Evolutionary conservation across 73 alveolate species (phyloP).

Genomic region (Effrenium voratum): DNA sequence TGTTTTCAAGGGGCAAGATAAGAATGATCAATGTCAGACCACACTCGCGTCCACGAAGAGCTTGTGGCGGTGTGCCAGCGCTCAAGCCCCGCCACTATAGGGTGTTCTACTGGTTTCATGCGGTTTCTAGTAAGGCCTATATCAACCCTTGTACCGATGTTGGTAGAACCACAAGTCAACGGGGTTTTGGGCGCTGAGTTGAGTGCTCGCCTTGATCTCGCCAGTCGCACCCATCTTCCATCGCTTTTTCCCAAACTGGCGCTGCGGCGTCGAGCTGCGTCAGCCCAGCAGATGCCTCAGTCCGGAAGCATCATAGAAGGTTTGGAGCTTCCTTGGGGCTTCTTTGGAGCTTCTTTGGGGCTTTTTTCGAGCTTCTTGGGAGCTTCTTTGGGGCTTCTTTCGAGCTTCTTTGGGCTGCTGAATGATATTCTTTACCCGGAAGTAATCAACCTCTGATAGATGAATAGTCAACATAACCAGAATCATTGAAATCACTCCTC

Average conservation of each 20-base stretch:
- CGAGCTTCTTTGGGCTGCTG: not conserved
- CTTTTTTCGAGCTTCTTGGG: slow-evolving; percentile 1
- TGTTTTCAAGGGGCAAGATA: too few species aligned
- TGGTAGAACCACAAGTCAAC: not conserved
- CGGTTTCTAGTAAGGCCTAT: too few species aligned
- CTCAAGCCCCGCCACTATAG: not conserved
- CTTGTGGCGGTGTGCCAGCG: not conserved
- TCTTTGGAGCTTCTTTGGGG: too few species aligned
- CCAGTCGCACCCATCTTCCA: slow-evolving; percentile 82
- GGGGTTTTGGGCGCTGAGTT: not conserved
- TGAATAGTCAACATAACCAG: not conserved
- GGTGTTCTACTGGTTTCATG: not conserved
- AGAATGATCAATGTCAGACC: not conserved
- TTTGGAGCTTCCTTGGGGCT: too few species aligned
- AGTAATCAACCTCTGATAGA: not conserved
- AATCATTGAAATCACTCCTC: not conserved
- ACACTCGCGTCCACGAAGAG: not conserved
- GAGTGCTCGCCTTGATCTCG: not conserved
- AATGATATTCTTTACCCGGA: not conserved
- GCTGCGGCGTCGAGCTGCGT: not conserved
- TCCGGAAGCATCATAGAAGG: too few species aligned
- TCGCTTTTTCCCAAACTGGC: slow-evolving; percentile 83
- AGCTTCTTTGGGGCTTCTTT: not conserved
- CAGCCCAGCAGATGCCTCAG: too few species aligned
- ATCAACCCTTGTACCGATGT: too few species aligned